Evolutionary conservation across 2,329 filamentous ascomycete genomes (phyloP).

Genomic region (Diaporthe capsici): DNA sequence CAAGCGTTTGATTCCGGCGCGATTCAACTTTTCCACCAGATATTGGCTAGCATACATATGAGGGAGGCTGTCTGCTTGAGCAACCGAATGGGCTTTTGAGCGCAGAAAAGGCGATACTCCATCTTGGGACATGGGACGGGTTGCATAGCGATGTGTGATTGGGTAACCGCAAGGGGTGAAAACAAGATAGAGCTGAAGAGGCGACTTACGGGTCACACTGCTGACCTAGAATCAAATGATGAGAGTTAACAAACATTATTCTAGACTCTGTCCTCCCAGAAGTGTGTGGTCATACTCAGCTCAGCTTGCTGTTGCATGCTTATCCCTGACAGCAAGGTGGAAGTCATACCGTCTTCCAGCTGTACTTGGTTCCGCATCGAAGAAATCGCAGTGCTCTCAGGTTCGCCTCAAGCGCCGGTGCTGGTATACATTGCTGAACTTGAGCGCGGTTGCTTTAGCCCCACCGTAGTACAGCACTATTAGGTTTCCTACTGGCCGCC

Average conservation of each 20-base stretch:
- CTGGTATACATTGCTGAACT: no score
- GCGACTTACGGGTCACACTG: background rate
- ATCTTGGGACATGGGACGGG: background rate
- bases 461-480: background rate
- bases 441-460: background rate
- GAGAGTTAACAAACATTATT: background rate
- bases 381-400: background rate
- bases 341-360: background rate
- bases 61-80: background rate
- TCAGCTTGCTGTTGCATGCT: background rate
- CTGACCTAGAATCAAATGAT: background rate
- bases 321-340: background rate
- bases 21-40: background rate
- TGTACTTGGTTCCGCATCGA: background rate
- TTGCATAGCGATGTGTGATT: conserved; percentile 22
- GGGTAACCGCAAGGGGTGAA: background rate
- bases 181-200: conserved; percentile 6
- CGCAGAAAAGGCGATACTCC: no score
- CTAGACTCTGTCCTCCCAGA: background rate
- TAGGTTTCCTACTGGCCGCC: no score
- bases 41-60: background rate
- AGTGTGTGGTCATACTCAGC: no score
- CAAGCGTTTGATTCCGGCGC: background rate
- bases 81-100: background rate
- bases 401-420: no score